phyloP scores from a whole-genome alignment of 352 stramenopile genomes.

The Phytophthora cryptogea region DNA sequence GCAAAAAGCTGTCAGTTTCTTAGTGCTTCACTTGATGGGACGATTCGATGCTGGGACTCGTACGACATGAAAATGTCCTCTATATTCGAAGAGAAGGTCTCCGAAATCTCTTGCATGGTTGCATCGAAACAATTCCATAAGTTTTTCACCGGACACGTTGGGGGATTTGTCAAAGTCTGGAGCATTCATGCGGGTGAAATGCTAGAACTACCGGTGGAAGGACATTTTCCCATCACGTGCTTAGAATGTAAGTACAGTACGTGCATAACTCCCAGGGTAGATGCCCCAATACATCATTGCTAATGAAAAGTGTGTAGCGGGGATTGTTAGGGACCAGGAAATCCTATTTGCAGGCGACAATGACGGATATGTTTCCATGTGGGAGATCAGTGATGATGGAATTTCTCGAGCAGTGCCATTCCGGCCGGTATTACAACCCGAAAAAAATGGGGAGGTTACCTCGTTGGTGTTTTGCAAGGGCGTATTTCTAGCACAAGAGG shows the following conservation, averaged over 20 bases:
- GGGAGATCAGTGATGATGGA: conserved; percentile 52
- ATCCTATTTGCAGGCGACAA: conserved; percentile 57
- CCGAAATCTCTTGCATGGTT: conserved; percentile 66
- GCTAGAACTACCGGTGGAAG: conserved; percentile 24
- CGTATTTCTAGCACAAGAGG: conserved; percentile 39
- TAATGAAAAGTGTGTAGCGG: conserved; percentile 31
- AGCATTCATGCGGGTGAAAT: conserved; percentile 64
- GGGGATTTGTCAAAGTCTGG: conserved; percentile 65
- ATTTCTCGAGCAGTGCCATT: conserved; percentile 30
- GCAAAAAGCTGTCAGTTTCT: conserved; percentile 52
- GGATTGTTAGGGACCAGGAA: conserved; percentile 59
- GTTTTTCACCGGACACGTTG: conserved; percentile 65
- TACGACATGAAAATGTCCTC: conserved; percentile 69
- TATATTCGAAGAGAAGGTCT: conserved; percentile 67
- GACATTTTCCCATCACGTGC: conserved; percentile 50
- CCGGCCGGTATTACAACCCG: conserved; percentile 18
- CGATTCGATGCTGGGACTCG: conserved; percentile 77
- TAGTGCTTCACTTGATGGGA: conserved; percentile 69
- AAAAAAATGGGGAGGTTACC: conserved; percentile 55
- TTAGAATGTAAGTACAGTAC: conserved; percentile 44
- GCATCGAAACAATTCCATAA: conserved; percentile 55
- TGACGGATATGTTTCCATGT: conserved; percentile 56
- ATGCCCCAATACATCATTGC: not conserved
- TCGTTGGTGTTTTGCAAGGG: conserved; percentile 59
- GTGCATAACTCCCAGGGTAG: not conserved